Percentiles rank a stretch among this genome's conserved stretches.
Conservation (phyloP, 2,329 filamentous ascomycete genomes). For the Scortechinia acanthostroma region DNA sequence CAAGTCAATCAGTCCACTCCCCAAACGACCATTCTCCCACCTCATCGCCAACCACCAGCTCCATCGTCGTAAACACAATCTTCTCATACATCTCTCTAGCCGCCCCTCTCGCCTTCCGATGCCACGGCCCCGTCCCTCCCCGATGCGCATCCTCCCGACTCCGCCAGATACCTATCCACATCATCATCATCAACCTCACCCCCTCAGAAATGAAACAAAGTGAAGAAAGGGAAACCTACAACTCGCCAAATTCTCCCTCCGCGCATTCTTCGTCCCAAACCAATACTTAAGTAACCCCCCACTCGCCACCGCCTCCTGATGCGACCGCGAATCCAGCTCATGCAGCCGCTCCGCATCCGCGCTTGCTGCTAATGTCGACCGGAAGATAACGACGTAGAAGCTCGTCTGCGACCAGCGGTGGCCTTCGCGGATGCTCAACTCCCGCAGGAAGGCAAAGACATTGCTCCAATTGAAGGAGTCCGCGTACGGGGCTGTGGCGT, state of each 20-base stretch:
- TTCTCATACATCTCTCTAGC: background rate
- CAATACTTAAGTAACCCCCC: conserved; percentile 1
- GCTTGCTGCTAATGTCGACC: background rate
- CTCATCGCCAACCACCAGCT: background rate
- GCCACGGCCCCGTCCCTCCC: background rate
- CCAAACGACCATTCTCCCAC: background rate
- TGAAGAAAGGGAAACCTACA: background rate
- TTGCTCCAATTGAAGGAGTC: background rate
- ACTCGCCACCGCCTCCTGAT: background rate
- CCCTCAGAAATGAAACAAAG: background rate
- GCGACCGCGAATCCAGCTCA: background rate
- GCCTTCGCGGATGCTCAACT: background rate
- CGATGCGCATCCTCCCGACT: background rate
- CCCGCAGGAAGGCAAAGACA: background rate
- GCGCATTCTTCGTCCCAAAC: conserved; percentile 1
- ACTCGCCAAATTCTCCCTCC: background rate
- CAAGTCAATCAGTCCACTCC: background rate
- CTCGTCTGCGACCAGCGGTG: background rate
- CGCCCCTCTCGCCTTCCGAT: background rate
- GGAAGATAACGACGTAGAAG: conserved; percentile 1
- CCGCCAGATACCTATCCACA: background rate
- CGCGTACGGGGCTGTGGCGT: background rate
- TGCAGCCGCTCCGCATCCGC: background rate
- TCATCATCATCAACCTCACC: background rate
- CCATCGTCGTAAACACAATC: background rate